Base-by-base conservation (phyloP, 257 asterid genomes). In the Lycium ferocissimum region DNA sequence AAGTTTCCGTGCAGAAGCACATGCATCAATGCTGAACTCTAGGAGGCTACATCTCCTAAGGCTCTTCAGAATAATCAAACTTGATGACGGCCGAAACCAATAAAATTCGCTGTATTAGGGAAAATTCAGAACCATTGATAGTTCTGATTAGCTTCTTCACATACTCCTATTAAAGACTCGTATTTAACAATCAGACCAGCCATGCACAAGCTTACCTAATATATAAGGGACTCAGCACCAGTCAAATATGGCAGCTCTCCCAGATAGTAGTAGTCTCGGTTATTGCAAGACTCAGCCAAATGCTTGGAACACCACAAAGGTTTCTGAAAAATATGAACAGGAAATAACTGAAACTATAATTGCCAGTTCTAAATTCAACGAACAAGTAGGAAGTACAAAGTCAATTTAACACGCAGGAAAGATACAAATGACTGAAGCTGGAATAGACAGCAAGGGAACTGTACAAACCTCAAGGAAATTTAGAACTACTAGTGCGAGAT, bases 191-290 rank as follows among this genome's bases (percentile, higher is more conserved):
- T 62, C 8, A 65, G 40, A 17, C 54, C 75, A 65, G 15, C 10
- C 33, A 26, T 43, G 14, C 38, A 38, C 9, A 81, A 79, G 62
- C 62, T 90, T 89, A 94, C 99, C 98, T 95, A 98, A 69, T 88
- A 95, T 85, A 92, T 89, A 85, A 95, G 89, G 90, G 95, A 92
- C 90, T 89, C 97, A 0, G 89, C 38, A 53, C 88, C 86, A 82
- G 91, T 93, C 88, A 95, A 90, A 88, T 91, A 95, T 51, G 99
- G 99, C 47, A 95, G 93, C 91, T 94, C 89, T 84, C 99, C 99
- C 43, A 95, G 92, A 88, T 89, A 95, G 92, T 90, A 95, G 91
- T 91, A 95, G 7, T 72, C 92, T 92, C 97, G 90, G 65, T 92
- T 35, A 79, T 88, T 91, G 92, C 99, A 95, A 73, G 90, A 75